Evolutionary conservation across 2,329 filamentous ascomycete species (phyloP).

Genomic region (Leptoxyphium fumago): DNA sequence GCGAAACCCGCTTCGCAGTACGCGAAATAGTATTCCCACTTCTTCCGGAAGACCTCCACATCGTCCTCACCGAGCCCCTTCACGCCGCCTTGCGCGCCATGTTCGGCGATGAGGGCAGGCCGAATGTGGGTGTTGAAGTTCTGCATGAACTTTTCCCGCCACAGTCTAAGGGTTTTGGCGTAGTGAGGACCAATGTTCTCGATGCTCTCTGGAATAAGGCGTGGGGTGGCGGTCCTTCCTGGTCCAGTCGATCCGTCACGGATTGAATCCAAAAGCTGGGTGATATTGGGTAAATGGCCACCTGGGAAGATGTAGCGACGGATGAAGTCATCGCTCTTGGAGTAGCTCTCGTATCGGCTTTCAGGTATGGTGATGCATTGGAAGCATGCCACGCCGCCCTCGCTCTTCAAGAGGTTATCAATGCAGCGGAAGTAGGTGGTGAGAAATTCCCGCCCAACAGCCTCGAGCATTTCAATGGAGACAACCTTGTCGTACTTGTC

Average conservation of each 20-base stretch:
- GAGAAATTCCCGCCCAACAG: slow-evolving; percentile 53
- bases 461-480: slow-evolving; percentile 66
- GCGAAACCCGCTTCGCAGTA: slow-evolving; percentile 63
- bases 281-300: slow-evolving; percentile 54
- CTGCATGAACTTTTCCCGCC: slow-evolving; percentile 50
- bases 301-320: slow-evolving; percentile 66
- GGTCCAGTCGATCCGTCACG: slow-evolving; percentile 41
- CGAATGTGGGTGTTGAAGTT: slow-evolving; percentile 48
- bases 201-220: slow-evolving; percentile 49
- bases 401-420: slow-evolving; percentile 47
- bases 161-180: slow-evolving; percentile 51
- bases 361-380: slow-evolving; percentile 70
- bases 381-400: slow-evolving; percentile 54
- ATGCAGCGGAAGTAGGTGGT: slow-evolving; percentile 53
- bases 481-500: slow-evolving; percentile 52
- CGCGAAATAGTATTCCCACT: slow-evolving; percentile 67
- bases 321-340: slow-evolving; percentile 57
- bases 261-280: slow-evolving; percentile 52
- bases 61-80: slow-evolving; percentile 43
- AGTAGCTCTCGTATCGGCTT: slow-evolving; percentile 48
- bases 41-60: slow-evolving; percentile 51
- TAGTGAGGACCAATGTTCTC: slow-evolving; percentile 66
- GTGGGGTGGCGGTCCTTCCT: slow-evolving; percentile 19
- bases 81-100: slow-evolving; percentile 19
- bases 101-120: slow-evolving; percentile 43